Evolutionary conservation across 306 rosid genomes (phyloP).

Genomic region (Pachyrhizus erosus): DNA sequence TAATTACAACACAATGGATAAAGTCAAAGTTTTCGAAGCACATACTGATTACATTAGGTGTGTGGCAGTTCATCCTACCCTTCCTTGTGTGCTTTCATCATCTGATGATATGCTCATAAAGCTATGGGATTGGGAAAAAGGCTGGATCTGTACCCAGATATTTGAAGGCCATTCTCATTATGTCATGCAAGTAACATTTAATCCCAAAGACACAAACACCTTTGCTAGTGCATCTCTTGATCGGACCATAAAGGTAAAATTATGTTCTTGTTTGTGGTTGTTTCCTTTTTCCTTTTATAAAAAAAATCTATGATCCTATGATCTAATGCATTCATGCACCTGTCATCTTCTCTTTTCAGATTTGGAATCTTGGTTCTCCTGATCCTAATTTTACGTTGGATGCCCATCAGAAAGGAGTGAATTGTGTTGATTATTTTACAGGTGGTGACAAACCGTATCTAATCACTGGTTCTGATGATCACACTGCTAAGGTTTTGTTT

Average conservation of each 20-base stretch:
- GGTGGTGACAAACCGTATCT: constrained; percentile 99
- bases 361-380: constrained; percentile 99
- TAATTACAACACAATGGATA: constrained; percentile 98
- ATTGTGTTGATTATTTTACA: constrained; percentile 98
- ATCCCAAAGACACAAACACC: constrained; percentile 98
- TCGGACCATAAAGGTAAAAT: constrained; percentile 92
- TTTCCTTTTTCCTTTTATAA: constrained; percentile 13
- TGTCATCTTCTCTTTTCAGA: constrained; percentile 57
- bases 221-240: constrained; percentile 99
- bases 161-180: constrained; percentile 99
- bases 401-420: constrained; percentile 98
- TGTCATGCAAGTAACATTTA: constrained; percentile 99
- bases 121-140: constrained; percentile 99
- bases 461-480: constrained; percentile 97
- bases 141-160: constrained; percentile 98
- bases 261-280: constrained; percentile 30
- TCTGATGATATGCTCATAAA: constrained; percentile 99
- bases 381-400: constrained; percentile 99
- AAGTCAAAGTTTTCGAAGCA: constrained; percentile 92
- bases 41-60: constrained; percentile 98
- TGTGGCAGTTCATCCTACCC: constrained; percentile 98
- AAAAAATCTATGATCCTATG: constrained; percentile 21
- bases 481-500: constrained; percentile 90
- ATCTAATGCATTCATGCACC: constrained; percentile 43
- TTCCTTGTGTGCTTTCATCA: constrained; percentile 93